These are phyloP conservation scores for Colletotrichum sp. DNA, from an alignment of 2,329 filamentous ascomycete genomes.

Conservation along the genomic window DNA sequence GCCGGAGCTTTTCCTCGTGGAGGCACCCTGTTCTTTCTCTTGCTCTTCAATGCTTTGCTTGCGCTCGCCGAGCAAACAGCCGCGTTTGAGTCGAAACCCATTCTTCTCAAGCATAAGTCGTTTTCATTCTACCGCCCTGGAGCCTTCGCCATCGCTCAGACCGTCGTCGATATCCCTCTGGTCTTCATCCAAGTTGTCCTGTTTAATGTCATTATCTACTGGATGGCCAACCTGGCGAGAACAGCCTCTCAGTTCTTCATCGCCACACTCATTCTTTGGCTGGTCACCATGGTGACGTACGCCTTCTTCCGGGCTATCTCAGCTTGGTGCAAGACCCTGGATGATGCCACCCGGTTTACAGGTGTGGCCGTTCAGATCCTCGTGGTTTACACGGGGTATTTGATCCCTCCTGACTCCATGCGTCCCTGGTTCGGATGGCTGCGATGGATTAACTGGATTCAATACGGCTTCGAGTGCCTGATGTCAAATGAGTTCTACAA, in stretches of 20 bases:
- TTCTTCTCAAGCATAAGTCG: constrained; percentile 72
- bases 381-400: constrained; percentile 42
- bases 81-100: constrained; percentile 66
- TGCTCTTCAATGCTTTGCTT: constrained; percentile 67
- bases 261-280: constrained; percentile 57
- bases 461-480: constrained; percentile 71
- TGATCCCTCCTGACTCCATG: constrained; percentile 56
- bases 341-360: constrained; percentile 41
- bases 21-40: constrained; percentile 65
- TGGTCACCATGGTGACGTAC: constrained; percentile 59
- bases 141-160: constrained; percentile 52
- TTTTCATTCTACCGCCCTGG: constrained; percentile 72
- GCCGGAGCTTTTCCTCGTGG: constrained; percentile 63
- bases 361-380: constrained; percentile 30
- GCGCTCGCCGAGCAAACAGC: constrained; percentile 65
- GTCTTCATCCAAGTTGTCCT: constrained; percentile 62
- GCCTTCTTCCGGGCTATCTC: constrained; percentile 56
- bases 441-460: constrained; percentile 54
- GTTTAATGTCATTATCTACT: constrained; percentile 67
- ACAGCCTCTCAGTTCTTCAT: constrained; percentile 69
- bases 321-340: constrained; percentile 51
- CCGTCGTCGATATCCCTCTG: constrained; percentile 52
- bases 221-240: constrained; percentile 58
- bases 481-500: constrained; percentile 68
- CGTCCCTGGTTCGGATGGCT: constrained; percentile 57